Evolutionary conservation across 2,329 filamentous ascomycete species (phyloP).

Genomic region (Colletotrichum scovillei): DNA sequence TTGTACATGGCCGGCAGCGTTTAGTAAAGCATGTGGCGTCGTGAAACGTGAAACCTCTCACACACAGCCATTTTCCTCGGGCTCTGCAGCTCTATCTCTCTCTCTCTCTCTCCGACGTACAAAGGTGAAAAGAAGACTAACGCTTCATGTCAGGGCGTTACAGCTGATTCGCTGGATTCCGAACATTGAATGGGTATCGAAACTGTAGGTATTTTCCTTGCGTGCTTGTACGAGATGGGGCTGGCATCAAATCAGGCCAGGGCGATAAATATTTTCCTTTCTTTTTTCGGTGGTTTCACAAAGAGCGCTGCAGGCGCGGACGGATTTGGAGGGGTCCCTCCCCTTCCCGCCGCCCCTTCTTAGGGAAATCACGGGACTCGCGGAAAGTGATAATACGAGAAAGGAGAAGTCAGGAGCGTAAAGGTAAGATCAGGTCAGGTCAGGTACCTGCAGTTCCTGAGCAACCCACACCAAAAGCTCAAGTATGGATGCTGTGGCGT

Average conservation of each 20-base stretch:
- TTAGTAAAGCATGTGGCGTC: background rate
- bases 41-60: background rate
- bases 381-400: constrained; percentile 17
- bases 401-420: constrained; percentile 6
- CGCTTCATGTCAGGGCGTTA: constrained; percentile 6
- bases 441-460: background rate
- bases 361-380: background rate
- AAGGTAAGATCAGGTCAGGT: too few relatives aligned
- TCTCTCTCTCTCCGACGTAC: background rate
- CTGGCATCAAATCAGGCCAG: background rate
- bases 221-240: background rate
- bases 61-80: background rate
- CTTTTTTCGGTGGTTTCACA: constrained; percentile 8
- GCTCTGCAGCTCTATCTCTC: background rate
- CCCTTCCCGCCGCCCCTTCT: background rate
- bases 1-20: background rate
- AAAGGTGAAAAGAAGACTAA: background rate
- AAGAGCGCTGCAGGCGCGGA: constrained; percentile 7
- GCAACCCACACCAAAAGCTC: too few relatives aligned
- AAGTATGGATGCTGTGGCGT: constrained; percentile 5
- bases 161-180: constrained; percentile 1
- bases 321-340: background rate
- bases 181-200: background rate
- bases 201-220: background rate
- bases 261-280: too few relatives aligned